Percentiles rank a stretch among this genome's conserved stretches.
These are phyloP conservation scores for Colletotrichum noveboracense DNA, from an alignment of 2,329 filamentous ascomycete genomes.

Conservation along the genomic window DNA sequence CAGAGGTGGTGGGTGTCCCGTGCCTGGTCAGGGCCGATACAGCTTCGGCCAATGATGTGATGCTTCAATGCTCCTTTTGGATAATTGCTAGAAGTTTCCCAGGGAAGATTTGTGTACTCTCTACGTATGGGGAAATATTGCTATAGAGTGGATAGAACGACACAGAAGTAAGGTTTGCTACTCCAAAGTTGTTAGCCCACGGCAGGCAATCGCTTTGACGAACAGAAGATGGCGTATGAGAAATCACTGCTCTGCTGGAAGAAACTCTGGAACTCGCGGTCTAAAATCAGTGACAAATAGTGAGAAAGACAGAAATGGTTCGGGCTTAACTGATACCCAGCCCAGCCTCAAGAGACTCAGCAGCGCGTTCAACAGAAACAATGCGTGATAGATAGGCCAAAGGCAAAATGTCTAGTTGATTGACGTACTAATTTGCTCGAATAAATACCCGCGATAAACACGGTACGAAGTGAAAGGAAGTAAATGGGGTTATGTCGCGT, in stretches of 20 bases:
- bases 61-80: background rate
- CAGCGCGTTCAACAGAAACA: background rate
- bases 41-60: background rate
- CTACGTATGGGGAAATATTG: background rate
- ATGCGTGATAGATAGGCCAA: background rate
- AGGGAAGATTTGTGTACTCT: fast-evolving
- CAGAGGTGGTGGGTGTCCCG: background rate
- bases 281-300: background rate
- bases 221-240: background rate
- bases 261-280: background rate
- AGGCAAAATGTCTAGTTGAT: background rate
- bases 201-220: background rate
- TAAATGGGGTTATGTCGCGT: background rate
- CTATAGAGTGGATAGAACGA: background rate
- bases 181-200: background rate
- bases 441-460: background rate
- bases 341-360: background rate
- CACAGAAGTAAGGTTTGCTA: background rate
- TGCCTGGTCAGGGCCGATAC: background rate
- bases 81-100: background rate
- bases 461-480: background rate
- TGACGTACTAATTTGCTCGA: background rate
- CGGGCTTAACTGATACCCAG: background rate
- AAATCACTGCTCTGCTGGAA: background rate
- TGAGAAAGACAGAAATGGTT: background rate